These are phyloP conservation scores for Cordyceps fumosorosea DNA, from an alignment of 2,329 filamentous ascomycete genomes.

Conservation along the genomic window DNA sequence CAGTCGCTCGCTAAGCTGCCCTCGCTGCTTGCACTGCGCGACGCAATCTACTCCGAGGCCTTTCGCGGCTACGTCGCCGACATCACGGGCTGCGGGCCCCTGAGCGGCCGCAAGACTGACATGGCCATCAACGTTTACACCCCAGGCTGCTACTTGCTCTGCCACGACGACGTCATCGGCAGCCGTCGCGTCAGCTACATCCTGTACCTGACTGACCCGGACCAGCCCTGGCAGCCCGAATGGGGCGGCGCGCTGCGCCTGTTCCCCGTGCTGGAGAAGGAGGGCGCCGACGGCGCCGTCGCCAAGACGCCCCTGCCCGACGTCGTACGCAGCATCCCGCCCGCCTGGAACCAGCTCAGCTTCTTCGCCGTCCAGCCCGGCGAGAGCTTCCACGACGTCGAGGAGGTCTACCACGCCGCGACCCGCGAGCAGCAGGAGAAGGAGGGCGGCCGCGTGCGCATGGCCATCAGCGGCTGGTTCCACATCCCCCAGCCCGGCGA, in stretches of 20 bases:
- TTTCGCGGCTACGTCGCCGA: constrained; percentile 86
- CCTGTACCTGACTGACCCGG: constrained; percentile 88
- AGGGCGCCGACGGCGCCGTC: constrained; percentile 58
- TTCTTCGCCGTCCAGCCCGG: constrained; percentile 98
- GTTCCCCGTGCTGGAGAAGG: constrained; percentile 63
- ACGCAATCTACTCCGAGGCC: constrained; percentile 83
- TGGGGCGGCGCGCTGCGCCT: constrained; percentile 91
- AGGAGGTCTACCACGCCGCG: constrained; percentile 81
- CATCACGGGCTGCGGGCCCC: constrained; percentile 76
- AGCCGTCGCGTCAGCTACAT: constrained; percentile 95
- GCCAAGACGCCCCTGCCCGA: constrained; percentile 78
- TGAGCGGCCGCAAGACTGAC: constrained; percentile 92
- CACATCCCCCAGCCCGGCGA: constrained; percentile 95
- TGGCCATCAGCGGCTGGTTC: constrained; percentile 99
- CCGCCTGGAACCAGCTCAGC: constrained; percentile 93
- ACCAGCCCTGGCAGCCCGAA: constrained; percentile 78
- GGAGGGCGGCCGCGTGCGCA: constrained; percentile 73
- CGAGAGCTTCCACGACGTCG: constrained; percentile 98
- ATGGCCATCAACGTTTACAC: constrained; percentile 99
- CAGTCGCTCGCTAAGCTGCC: constrained; percentile 79
- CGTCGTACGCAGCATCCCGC: constrained; percentile 75
- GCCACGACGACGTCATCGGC: constrained; percentile 99
- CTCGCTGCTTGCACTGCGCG: constrained; percentile 83
- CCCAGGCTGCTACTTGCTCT: constrained; percentile 88
- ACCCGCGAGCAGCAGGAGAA: constrained; percentile 53